These are phyloP conservation scores for Ciborinia camelliae DNA, from an alignment of 2,329 filamentous ascomycete species.

Conservation along the genomic window DNA sequence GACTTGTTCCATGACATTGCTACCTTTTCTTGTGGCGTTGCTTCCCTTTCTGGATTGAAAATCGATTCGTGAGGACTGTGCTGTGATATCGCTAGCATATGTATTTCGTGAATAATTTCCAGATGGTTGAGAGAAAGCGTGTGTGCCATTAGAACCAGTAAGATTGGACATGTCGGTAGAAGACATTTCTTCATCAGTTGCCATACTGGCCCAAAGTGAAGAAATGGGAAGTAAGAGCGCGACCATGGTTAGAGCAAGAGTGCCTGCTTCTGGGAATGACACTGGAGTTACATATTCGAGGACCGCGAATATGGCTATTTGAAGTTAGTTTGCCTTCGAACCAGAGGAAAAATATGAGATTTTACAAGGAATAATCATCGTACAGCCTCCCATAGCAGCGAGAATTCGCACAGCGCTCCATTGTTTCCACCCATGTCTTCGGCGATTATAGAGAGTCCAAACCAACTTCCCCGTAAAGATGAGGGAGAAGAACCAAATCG, in stretches of 20 bases:
- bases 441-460: slow-evolving; percentile 53
- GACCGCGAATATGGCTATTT: slow-evolving; percentile 56
- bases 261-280: slow-evolving; percentile 50
- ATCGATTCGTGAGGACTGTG: slow-evolving; percentile 10
- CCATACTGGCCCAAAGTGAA: slow-evolving; percentile 58
- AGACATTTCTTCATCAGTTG: slow-evolving; percentile 25
- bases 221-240: slow-evolving; percentile 63
- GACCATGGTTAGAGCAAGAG: slow-evolving; percentile 54
- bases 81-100: slow-evolving; percentile 21
- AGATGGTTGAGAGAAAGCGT: neutral
- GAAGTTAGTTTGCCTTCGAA: slow-evolving; percentile 21
- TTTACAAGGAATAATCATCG: slow-evolving; percentile 61
- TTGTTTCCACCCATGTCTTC: slow-evolving; percentile 53
- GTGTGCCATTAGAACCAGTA: neutral
- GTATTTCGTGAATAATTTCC: slow-evolving; percentile 18
- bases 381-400: slow-evolving; percentile 66
- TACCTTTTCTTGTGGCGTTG: slow-evolving; percentile 22
- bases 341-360: neutral
- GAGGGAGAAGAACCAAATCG: slow-evolving; percentile 60
- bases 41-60: slow-evolving; percentile 25
- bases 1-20: slow-evolving; percentile 19
- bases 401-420: slow-evolving; percentile 65
- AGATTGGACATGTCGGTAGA: slow-evolving; percentile 26
- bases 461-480: slow-evolving; percentile 61
- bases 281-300: slow-evolving; percentile 48